Evolutionary conservation across 805 yeast species (phyloP).

Genomic region (Henningerozyma blattae): DNA sequence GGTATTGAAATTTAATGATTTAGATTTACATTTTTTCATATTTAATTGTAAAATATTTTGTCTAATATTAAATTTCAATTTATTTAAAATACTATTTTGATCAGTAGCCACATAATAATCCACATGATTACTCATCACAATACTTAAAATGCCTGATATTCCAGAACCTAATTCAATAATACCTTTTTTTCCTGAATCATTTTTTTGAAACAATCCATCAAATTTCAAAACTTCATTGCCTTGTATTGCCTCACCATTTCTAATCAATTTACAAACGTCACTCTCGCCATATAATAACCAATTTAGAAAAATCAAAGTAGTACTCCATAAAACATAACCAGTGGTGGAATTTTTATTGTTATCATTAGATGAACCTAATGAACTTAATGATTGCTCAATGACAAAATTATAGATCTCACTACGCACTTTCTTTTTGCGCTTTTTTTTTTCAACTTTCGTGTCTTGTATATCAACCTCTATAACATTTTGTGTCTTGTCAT

Average conservation of each 20-base stretch:
- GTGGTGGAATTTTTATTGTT: conserved; percentile 25
- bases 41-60: conserved; percentile 17
- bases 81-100: conserved; percentile 21
- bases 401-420: conserved; percentile 11
- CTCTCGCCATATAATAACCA: conserved; percentile 21
- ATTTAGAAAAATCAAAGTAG: conserved; percentile 21
- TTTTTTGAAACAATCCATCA: not conserved
- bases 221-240: not conserved
- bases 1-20: conserved; percentile 2
- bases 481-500: conserved; percentile 4
- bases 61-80: conserved; percentile 16
- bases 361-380: conserved; percentile 17
- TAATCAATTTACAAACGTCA: conserved; percentile 5
- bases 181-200: conserved; percentile 2
- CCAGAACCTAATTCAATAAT: conserved; percentile 25
- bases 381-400: conserved; percentile 20
- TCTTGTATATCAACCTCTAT: conserved; percentile 12
- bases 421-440: not conserved
- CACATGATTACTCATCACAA: conserved; percentile 19
- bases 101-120: conserved; percentile 21
- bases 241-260: conserved; percentile 11
- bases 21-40: conserved; percentile 8
- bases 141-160: conserved; percentile 18
- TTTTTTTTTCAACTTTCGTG: not conserved
- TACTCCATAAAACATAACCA: conserved; percentile 26